Base-by-base conservation (phyloP, 345 rosid species). In the Populus simonii region DNA sequence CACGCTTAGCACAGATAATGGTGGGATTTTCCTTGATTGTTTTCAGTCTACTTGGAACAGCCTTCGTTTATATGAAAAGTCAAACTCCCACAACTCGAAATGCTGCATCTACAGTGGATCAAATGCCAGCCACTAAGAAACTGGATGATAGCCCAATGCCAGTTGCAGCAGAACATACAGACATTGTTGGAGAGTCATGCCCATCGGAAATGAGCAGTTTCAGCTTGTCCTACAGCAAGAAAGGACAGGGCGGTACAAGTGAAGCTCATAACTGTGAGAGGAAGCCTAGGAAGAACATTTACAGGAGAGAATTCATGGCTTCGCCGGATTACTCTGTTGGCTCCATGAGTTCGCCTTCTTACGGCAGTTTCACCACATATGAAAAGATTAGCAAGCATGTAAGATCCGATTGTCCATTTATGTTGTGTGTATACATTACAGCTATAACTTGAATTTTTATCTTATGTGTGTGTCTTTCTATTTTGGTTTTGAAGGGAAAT, bases 331-430 rank as follows among this genome's bases (percentile, higher is more conserved):
- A 78, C 85, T 94, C 94, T 0, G 39, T 65, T 49, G 90, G 80
- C 13, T 87, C 94, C 0, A 47, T 65, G 61, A 89, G 80, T 10
- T 87, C 94, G 29, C 72, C 75, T 27, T 94, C 97, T 16, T 89
- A 89, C 5, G 97, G 97, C 55, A 91, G 98, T 77, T 92, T 91
- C 86, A 94, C 96, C 68, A 84, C 92, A 1, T 94, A 88, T 29
- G 94, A 94, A 85, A 92, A 86, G 77, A 74, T 92, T 10, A 78
- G n/a, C 86, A 90, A 92, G 83, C 85, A 71, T 47, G 98, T 94
- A 73, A 87, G 96, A 79, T 61, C 18, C 31, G 29, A 2, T 7
- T 13, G 22, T 35, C 4, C 22, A 33, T 23, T 66, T 29, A 29
- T 67, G 31, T 39, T 68, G 3, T 38, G 49, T 38, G 61, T 12